A percentile compares a stretch with the other conserved stretches of the same genome.
These are phyloP conservation scores for Themeda triandra DNA, from an alignment of 176 grass and related monocot species.

Conservation along the genomic window DNA sequence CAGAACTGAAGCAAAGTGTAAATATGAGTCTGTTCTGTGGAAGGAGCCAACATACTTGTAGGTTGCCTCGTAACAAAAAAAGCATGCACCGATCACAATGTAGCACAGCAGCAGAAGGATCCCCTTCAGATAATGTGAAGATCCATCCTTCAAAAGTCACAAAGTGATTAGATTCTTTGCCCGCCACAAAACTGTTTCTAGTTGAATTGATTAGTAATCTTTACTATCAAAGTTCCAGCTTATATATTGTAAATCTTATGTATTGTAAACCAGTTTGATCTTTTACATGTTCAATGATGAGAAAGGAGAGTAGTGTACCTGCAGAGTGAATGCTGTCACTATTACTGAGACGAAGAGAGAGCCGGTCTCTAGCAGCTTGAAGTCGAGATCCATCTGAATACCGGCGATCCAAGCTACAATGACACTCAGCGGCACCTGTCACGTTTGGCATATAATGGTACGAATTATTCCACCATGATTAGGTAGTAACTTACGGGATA, in stretches of 20 bases:
- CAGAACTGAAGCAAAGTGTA: neutral
- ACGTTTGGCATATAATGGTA: neutral
- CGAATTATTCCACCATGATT: neutral
- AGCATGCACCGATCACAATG: conserved; percentile 74
- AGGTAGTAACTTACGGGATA: neutral
- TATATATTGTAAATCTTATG: too few species aligned
- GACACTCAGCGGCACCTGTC: conserved; percentile 68
- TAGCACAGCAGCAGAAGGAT: conserved; percentile 78
- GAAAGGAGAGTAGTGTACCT: conserved; percentile 41
- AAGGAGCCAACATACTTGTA: conserved; percentile 36
- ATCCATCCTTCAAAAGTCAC: conserved; percentile 51
- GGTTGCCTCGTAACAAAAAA: conserved; percentile 70
- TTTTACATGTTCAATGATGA: too few species aligned
- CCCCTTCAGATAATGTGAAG: conserved; percentile 91
- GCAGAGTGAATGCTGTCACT: conserved; percentile 68
- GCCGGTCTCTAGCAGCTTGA: conserved; percentile 74
- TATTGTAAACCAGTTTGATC: neutral
- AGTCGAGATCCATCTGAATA: conserved; percentile 89
- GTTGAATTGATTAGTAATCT: neutral
- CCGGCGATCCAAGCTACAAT: conserved; percentile 87
- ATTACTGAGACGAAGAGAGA: conserved; percentile 70
- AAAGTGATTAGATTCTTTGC: too few species aligned
- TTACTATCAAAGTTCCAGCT: neutral
- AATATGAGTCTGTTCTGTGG: neutral
- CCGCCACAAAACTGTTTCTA: neutral